Evolutionary conservation across 805 yeast species (phyloP).

Genomic region (Nakazawaea siamensis): DNA sequence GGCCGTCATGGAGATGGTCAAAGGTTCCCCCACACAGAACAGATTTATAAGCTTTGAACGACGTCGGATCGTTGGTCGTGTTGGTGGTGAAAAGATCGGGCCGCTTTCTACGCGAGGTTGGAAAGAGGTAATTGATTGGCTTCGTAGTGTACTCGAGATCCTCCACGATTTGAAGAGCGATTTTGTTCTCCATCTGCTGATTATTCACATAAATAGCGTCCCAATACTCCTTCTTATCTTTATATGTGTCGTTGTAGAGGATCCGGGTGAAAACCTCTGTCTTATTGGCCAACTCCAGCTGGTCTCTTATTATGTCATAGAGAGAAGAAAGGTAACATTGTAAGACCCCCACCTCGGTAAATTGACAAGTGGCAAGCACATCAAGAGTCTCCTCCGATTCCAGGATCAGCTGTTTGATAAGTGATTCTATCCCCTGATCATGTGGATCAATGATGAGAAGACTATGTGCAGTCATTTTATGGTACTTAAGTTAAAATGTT

Average conservation of each 20-base stretch:
- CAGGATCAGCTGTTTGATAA: conserved; percentile 3
- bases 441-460: conserved; percentile 4
- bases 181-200: conserved; percentile 6
- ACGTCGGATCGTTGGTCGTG: not conserved
- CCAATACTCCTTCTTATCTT: conserved; percentile 5
- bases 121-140: conserved; percentile 5
- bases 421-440: conserved; percentile 5
- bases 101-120: conserved; percentile 1
- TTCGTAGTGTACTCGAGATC: not conserved
- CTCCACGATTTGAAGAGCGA: not conserved
- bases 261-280: conserved; percentile 13
- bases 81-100: too few species aligned
- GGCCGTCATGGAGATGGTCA: conserved; percentile 95
- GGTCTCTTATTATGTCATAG: conserved; percentile 22
- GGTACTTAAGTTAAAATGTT: too few species aligned
- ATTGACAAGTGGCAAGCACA: conserved; percentile 17
- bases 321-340: conserved; percentile 22
- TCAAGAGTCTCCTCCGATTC: conserved; percentile 12
- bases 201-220: conserved; percentile 8
- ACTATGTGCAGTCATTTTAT: too few species aligned
- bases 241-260: conserved; percentile 10
- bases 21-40: conserved; percentile 92
- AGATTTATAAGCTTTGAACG: conserved; percentile 12
- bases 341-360: conserved; percentile 19
- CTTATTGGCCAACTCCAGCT: conserved; percentile 1